Conservation (phyloP, 768 basidiomycete genomes). For the Mycena vulgaris region DNA sequence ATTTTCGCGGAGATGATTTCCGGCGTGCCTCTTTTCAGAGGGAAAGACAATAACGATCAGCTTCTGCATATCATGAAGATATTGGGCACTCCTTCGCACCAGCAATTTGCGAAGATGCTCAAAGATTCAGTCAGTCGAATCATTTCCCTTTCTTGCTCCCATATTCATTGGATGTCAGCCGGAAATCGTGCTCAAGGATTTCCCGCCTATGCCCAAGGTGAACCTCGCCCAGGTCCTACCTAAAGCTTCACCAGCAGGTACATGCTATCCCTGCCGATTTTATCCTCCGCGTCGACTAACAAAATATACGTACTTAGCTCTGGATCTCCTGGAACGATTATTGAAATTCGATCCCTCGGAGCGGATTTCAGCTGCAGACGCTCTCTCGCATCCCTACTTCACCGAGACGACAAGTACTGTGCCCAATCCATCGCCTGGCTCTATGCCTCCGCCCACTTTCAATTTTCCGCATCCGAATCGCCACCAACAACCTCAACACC, state of each 20-base stretch:
- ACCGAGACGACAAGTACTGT: slow-evolving; percentile 63
- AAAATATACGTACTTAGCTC: slow-evolving; percentile 69
- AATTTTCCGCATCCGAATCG: slow-evolving; percentile 78
- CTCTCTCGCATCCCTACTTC: slow-evolving; percentile 94
- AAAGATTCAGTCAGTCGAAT: slow-evolving; percentile 82
- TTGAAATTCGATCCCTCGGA: slow-evolving; percentile 97
- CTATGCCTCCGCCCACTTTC: slow-evolving; percentile 79
- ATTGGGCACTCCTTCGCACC: slow-evolving; percentile 94
- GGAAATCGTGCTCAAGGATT: slow-evolving; percentile 87
- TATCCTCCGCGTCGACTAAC: slow-evolving; percentile 5
- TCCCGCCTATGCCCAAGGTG: slow-evolving; percentile 88
- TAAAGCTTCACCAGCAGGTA: slow-evolving; percentile 84
- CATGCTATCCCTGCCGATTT: not conserved
- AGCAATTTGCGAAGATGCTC: slow-evolving; percentile 89
- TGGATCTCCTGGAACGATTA: slow-evolving; percentile 94
- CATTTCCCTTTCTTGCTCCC: slow-evolving; percentile 2
- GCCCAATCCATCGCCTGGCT: slow-evolving; percentile 63
- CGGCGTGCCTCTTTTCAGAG: slow-evolving; percentile 96
- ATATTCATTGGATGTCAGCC: slow-evolving; percentile 62
- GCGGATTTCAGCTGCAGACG: slow-evolving; percentile 92
- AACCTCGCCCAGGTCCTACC: slow-evolving; percentile 88
- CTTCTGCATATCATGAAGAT: slow-evolving; percentile 97
- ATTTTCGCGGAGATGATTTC: slow-evolving; percentile 99
- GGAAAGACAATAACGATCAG: slow-evolving; percentile 97
- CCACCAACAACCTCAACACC: slow-evolving; percentile 41